A percentile compares a stretch with the other conserved stretches of the same genome.
These are phyloP conservation scores for Aspergillus baeticus DNA, from an alignment of 495 filamentous ascomycete species.

Conservation along the genomic window DNA sequence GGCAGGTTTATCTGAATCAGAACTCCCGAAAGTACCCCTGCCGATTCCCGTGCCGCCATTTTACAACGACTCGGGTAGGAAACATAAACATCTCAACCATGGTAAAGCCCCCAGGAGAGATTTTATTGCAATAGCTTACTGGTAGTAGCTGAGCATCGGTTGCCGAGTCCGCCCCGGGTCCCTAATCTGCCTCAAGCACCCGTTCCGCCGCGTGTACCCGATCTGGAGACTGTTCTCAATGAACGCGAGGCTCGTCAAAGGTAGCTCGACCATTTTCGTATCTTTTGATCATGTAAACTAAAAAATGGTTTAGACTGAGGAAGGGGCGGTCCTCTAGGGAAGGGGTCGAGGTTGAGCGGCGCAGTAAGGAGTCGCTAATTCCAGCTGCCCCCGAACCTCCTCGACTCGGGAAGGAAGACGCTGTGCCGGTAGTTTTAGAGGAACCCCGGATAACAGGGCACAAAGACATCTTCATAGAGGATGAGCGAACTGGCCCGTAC, in stretches of 20 bases:
- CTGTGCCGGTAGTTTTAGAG: conserved; percentile 3
- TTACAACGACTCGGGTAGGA: conserved; percentile 1
- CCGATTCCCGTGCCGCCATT: conserved; percentile 4
- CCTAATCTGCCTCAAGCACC: background rate
- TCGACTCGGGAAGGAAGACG: conserved; percentile 15
- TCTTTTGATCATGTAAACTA: background rate
- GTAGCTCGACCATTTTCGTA: background rate
- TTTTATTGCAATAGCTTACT: background rate
- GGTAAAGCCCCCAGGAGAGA: conserved; percentile 2
- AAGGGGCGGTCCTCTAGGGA: conserved; percentile 3
- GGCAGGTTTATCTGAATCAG: conserved; percentile 7
- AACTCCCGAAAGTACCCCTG: conserved; percentile 9
- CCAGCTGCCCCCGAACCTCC: conserved; percentile 4
- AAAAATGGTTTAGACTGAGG: background rate
- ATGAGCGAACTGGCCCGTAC: background rate
- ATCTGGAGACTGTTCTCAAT: conserved; percentile 14
- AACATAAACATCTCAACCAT: background rate
- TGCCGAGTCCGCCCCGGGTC: background rate
- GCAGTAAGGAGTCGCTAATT: conserved; percentile 3
- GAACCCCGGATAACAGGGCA: conserved; percentile 8
- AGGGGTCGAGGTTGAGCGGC: conserved; percentile 14
- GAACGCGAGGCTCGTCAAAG: conserved; percentile 13
- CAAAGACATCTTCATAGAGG: conserved; percentile 11
- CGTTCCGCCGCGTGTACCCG: conserved; percentile 18
- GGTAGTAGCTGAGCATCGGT: background rate